Conservation (phyloP, 1,284 basidiomycete genomes). For the Rhodotorula sp. region DNA sequence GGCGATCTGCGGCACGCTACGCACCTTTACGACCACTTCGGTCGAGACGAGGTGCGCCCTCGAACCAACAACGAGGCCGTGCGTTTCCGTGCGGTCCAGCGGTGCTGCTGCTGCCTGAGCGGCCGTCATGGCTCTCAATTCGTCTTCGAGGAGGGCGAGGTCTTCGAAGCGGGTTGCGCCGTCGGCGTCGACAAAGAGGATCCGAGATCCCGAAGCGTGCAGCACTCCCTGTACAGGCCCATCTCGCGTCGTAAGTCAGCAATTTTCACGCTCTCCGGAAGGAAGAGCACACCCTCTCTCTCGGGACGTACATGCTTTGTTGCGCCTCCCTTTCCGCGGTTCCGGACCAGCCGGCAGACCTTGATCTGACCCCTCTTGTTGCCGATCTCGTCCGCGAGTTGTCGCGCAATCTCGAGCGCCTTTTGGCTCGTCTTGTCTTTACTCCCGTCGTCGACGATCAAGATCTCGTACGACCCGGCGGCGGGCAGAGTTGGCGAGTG, state of each 20-base stretch:
- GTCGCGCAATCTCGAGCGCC: slow-evolving; percentile 63
- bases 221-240: slow-evolving; percentile 60
- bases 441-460: slow-evolving; percentile 88
- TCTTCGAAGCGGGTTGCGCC: slow-evolving; percentile 84
- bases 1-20: slow-evolving; percentile 36
- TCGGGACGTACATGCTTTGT: slow-evolving; percentile 67
- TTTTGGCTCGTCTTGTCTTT: slow-evolving; percentile 67
- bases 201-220: slow-evolving; percentile 68
- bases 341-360: slow-evolving; percentile 72
- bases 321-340: slow-evolving; percentile 87
- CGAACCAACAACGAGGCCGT: slow-evolving; percentile 72
- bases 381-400: slow-evolving; percentile 53
- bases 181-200: slow-evolving; percentile 91
- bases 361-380: slow-evolving; percentile 58
- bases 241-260: neutral
- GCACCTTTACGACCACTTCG: slow-evolving; percentile 87
- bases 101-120: neutral
- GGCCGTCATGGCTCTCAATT: slow-evolving; percentile 62
- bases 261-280: neutral
- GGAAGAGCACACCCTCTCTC: neutral
- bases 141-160: slow-evolving; percentile 66
- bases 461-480: slow-evolving; percentile 60
- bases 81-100: slow-evolving; percentile 39
- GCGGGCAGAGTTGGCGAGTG: neutral
- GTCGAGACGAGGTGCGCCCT: slow-evolving; percentile 86